Conservation (phyloP, 345 rosid species). For the Eucalyptus fibrosa region DNA sequence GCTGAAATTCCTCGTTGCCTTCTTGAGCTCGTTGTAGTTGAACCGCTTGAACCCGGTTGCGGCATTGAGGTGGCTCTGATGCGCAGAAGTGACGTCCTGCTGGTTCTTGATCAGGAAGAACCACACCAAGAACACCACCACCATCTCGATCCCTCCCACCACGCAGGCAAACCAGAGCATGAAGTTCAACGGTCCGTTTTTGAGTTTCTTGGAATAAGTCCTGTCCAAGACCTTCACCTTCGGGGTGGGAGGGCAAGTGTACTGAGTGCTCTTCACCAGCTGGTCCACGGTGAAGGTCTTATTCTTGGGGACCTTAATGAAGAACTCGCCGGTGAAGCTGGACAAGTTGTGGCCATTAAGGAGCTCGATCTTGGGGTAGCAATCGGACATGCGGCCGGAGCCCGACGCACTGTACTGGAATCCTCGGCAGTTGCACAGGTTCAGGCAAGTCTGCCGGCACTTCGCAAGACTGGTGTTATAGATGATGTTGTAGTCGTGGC, state of each 20-base stretch:
- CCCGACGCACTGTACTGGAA: not conserved
- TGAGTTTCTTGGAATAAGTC: not conserved
- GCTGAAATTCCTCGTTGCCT: conserved; percentile 5
- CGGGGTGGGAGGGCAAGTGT: not conserved
- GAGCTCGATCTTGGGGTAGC: not conserved
- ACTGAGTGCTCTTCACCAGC: not conserved
- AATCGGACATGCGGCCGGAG: not conserved
- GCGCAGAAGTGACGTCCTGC: not conserved
- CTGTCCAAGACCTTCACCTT: not conserved
- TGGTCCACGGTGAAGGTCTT: not conserved
- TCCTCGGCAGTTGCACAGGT: conserved; percentile 3
- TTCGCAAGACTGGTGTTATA: not conserved
- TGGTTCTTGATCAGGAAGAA: not conserved
- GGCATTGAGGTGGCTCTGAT: not conserved
- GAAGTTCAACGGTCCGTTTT: not conserved
- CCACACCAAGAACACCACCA: not conserved
- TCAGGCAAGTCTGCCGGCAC: not conserved
- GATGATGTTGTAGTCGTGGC: not conserved
- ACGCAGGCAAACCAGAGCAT: conserved; percentile 4
- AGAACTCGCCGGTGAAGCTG: not conserved
- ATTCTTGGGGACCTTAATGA: not conserved
- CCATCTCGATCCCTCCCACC: not conserved
- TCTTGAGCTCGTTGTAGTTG: not conserved
- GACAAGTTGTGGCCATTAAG: not conserved
- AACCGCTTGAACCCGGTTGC: not conserved